Percentiles rank a stretch among this genome's conserved stretches.
phyloP scores from a whole-genome alignment of 208 protist genomes.

The Novymonas esmeraldas region DNA sequence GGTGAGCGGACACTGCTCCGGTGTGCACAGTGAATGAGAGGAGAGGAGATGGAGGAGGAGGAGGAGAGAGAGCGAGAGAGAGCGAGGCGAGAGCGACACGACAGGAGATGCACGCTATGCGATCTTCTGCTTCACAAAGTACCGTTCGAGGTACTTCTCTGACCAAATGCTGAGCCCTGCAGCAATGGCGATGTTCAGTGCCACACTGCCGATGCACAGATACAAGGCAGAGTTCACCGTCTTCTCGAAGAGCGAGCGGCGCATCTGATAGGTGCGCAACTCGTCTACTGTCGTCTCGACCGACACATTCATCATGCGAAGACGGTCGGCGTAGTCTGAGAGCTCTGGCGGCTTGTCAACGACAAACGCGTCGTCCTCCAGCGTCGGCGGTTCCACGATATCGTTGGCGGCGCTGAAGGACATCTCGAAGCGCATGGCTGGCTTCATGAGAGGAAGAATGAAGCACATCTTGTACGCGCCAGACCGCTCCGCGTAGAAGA shows the following conservation, averaged over 20 bases:
- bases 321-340: slow-evolving; percentile 54
- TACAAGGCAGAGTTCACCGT: slow-evolving; percentile 51
- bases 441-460: slow-evolving; percentile 49
- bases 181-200: slow-evolving; percentile 61
- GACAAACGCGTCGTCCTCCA: slow-evolving; percentile 57
- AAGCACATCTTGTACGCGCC: slow-evolving; percentile 78
- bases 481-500: slow-evolving; percentile 65
- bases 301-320: slow-evolving; percentile 65
- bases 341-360: slow-evolving; percentile 73
- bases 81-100: not conserved
- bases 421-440: slow-evolving; percentile 66
- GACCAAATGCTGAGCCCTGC: slow-evolving; percentile 43
- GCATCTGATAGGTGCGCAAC: slow-evolving; percentile 58
- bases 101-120: no score
- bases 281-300: slow-evolving; percentile 66
- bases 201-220: slow-evolving; percentile 44
- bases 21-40: slow-evolving; percentile 16
- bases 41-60: not conserved
- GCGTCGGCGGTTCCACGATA: slow-evolving; percentile 44
- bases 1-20: not conserved
- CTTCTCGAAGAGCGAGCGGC: slow-evolving; percentile 57
- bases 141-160: slow-evolving; percentile 61
- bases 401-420: slow-evolving; percentile 67
- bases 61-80: not conserved
- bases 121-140: slow-evolving; percentile 72